phyloP scores from a whole-genome alignment of 768 basidiomycete species.

The Astraeus odoratus region DNA sequence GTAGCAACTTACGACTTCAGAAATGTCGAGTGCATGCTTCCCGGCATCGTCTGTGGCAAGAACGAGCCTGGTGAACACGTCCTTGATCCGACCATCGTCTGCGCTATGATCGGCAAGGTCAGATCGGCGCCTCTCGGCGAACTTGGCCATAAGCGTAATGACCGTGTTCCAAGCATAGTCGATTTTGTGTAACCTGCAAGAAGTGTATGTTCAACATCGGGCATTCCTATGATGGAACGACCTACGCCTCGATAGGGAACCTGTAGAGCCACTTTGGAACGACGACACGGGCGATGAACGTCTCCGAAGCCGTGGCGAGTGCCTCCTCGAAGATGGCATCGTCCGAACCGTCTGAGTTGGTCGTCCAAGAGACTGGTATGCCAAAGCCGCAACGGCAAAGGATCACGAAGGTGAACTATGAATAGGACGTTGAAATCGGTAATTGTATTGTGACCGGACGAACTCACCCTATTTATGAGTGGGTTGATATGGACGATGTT shows the following conservation, averaged over 20 bases:
- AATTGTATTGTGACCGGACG: too few relatives aligned
- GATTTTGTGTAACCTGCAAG: constrained; percentile 1
- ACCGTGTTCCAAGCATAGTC: constrained; percentile 7
- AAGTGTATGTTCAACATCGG: not conserved
- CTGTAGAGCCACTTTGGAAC: constrained; percentile 7
- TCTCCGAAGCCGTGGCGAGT: constrained; percentile 5
- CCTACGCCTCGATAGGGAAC: constrained; percentile 3
- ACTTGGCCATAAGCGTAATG: constrained; percentile 1
- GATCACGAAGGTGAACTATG: constrained; percentile 1
- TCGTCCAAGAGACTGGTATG: constrained; percentile 18
- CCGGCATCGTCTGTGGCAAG: constrained; percentile 40
- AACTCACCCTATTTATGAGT: constrained; percentile 11
- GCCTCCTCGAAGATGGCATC: too few relatives aligned
- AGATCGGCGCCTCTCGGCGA: constrained; percentile 17
- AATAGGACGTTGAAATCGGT: too few relatives aligned
- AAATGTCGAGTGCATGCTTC: constrained; percentile 36
- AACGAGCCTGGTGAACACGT: constrained; percentile 39
- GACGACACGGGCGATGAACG: constrained; percentile 6
- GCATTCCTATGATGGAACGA: not conserved
- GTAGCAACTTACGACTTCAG: constrained; percentile 24
- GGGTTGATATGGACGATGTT: constrained; percentile 19
- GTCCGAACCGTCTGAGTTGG: too few relatives aligned
- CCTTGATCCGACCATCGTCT: constrained; percentile 12
- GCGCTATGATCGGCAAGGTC: constrained; percentile 18
- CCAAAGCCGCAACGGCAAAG: not conserved